Base-by-base conservation (phyloP, 2,329 filamentous ascomycete species). In the Exophiala viscosa region DNA sequence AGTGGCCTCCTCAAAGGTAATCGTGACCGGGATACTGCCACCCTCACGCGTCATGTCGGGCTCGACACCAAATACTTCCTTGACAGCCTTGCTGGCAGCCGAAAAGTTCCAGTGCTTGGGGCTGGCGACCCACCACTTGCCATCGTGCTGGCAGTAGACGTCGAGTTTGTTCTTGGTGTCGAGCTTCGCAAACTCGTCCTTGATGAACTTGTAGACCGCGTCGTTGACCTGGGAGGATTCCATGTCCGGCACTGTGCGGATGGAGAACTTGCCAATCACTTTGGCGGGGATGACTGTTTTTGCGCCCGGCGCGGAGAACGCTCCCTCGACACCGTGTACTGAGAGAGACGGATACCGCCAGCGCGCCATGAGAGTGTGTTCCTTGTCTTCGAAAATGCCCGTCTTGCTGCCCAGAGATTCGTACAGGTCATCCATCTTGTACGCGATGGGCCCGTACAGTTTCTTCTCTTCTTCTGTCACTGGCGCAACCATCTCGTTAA, bases 61-160 rank as follows among this genome's bases (percentile, higher is more conserved):
- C 76, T 90, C 81, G 49, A 96, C 87, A 48, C 88, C 88, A 82
- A 90, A 99, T 34, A 99, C 93, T 60, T 90, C 84, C 78, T 97
- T 87, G 32, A 93, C 90, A n/a, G 93, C 93, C 81, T 96, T 97
- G 67, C 86, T 84, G 11, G 93, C 93, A 20, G 92, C 92, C 28
- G 84, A 82, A 75, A 97, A 99, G 80, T 99, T 99, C 90, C 93
- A 97, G 80, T 99, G 92, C 76, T 95, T 93, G 28, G 93, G 92
- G 67, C 87, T 91, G 42, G 95, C 90, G 43, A 95, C 90, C 93
- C 93, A 99, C 93, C 93, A 99, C 76, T 96, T 96, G 63, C 93
- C 93, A 54, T 85, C 86, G 77, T 99, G 93, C 73, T 92, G 85
- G 53, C 91, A 79, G 67, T 79, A 84, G 48, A 90, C 85, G 65